Evolutionary conservation across 164 flowering plant genomes (phyloP).

Genomic region (Brasenia schreberi): DNA sequence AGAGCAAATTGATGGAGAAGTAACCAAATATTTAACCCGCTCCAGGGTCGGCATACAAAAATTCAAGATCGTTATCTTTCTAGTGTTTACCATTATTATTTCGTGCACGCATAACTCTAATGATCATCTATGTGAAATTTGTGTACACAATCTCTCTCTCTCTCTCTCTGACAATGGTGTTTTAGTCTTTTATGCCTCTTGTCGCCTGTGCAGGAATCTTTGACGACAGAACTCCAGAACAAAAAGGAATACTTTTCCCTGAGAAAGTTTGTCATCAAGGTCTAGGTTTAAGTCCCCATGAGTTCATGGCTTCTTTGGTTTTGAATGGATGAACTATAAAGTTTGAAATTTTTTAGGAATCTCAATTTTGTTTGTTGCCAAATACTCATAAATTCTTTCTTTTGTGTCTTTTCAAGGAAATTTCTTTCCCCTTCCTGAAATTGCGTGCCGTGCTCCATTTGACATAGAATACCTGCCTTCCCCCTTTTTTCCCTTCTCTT

Average conservation of each 20-base stretch:
- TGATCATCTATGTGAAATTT: too few relatives aligned
- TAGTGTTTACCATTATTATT: too few relatives aligned
- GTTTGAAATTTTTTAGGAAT: neutral
- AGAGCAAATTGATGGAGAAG: too few relatives aligned
- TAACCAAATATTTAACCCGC: too few relatives aligned
- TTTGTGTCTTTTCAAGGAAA: too few relatives aligned
- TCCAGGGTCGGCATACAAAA: neutral
- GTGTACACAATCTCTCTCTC: neutral
- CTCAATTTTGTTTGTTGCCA: neutral
- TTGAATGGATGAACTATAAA: neutral
- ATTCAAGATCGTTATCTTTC: neutral
- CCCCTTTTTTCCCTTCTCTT: too few relatives aligned
- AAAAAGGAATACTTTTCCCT: slow-evolving; percentile 33
- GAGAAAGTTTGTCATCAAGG: slow-evolving; percentile 42
- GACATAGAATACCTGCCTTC: too few relatives aligned
- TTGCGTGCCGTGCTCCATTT: too few relatives aligned
- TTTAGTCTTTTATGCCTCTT: neutral
- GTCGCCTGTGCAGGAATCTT: slow-evolving; percentile 17
- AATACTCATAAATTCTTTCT: too few relatives aligned
- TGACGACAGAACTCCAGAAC: slow-evolving; percentile 32
- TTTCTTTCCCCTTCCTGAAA: too few relatives aligned
- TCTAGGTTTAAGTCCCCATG: slow-evolving; percentile 6
- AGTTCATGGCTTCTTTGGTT: neutral
- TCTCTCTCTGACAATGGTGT: neutral
- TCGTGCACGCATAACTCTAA: too few relatives aligned